Evolutionary conservation across 345 rosid genomes (phyloP).

Genomic region (Rhizophora mangle): DNA sequence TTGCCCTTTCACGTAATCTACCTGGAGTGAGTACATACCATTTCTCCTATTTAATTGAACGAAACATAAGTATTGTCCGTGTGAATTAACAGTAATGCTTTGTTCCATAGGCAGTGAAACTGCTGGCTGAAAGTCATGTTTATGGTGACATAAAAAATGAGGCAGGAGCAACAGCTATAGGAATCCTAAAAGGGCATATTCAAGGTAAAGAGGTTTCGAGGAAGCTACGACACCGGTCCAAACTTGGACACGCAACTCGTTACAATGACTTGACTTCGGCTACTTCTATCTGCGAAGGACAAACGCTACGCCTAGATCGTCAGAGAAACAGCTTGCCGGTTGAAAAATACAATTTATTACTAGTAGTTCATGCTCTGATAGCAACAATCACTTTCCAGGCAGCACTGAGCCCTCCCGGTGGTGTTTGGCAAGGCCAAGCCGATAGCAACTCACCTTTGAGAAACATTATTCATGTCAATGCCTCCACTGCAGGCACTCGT

Average conservation of each 20-base stretch:
- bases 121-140: not conserved
- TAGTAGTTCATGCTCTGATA: not conserved
- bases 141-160: not conserved
- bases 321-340: not conserved
- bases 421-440: not conserved
- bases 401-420: constrained; percentile 5
- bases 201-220: not conserved
- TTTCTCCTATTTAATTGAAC: not conserved
- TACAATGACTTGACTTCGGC: not conserved
- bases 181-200: not conserved
- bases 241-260: not conserved
- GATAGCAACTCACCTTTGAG: not conserved
- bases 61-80: not conserved
- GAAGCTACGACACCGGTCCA: not conserved
- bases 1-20: constrained; percentile 1
- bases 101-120: not conserved
- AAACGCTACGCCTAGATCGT: not conserved
- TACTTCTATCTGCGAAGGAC: not conserved
- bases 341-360: not conserved
- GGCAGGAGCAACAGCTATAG: not conserved
- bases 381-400: not conserved
- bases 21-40: not conserved
- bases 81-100: not conserved
- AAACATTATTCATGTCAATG: not conserved
- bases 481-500: not conserved